Conservation (phyloP, 2,329 filamentous ascomycete species). For the Ceratocystis eucalypticola region DNA sequence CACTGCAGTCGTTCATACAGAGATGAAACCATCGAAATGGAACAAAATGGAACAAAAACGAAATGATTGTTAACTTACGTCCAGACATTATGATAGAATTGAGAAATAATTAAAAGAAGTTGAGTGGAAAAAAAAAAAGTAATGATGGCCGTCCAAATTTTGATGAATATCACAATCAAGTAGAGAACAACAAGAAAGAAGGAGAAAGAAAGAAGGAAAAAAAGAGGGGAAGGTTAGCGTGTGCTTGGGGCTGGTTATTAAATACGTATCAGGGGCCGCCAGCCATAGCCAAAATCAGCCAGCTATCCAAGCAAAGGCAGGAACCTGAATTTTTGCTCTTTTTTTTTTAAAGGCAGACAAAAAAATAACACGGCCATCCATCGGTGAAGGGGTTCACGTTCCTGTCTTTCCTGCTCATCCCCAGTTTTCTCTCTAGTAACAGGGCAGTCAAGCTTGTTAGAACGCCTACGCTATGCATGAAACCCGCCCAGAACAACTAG, state of each 20-base stretch:
- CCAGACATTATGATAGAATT: constrained; percentile 20
- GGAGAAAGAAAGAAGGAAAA: constrained; percentile 8
- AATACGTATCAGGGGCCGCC: constrained; percentile 17
- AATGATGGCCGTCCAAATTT: not conserved
- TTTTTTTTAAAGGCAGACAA: not conserved
- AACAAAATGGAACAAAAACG: not conserved
- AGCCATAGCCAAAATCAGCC: constrained; percentile 12
- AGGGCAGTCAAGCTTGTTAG: not conserved
- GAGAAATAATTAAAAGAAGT: constrained; percentile 6
- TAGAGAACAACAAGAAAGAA: constrained; percentile 9
- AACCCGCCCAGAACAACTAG: not conserved
- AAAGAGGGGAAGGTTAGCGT: constrained; percentile 9
- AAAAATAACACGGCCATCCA: not conserved
- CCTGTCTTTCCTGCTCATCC: not conserved
- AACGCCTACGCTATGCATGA: not conserved
- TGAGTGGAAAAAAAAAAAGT: not conserved
- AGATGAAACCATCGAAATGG: not conserved
- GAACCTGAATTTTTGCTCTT: not conserved
- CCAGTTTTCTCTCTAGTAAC: not conserved
- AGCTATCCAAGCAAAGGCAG: not conserved
- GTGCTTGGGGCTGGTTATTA: constrained; percentile 7
- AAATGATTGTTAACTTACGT: constrained; percentile 17
- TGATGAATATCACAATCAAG: not conserved
- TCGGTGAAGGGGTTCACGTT: not conserved
- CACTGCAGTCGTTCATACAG: not conserved